phyloP scores from a whole-genome alignment of 2,329 filamentous ascomycete genomes.

The Periconia macrospinosa region DNA sequence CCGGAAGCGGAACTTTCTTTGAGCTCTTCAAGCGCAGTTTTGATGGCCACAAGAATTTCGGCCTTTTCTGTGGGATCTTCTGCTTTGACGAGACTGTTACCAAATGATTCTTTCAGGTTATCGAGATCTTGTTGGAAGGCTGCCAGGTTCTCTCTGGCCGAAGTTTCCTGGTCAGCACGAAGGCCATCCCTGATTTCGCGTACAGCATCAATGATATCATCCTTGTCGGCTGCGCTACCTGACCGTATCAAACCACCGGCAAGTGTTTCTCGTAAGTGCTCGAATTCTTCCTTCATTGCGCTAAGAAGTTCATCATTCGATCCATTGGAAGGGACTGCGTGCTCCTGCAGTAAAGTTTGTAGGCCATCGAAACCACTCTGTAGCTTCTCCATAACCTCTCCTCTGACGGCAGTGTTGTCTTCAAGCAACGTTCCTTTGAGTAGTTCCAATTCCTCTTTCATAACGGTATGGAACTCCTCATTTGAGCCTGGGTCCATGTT shows the following conservation, averaged over 20 bases:
- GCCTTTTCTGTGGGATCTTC: constrained; percentile 39
- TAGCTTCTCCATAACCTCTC: constrained; percentile 64
- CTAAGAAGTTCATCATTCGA: constrained; percentile 51
- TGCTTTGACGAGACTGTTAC: constrained; percentile 45
- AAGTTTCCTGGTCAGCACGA: constrained; percentile 44
- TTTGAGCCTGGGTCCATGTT: constrained; percentile 40
- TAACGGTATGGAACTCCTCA: constrained; percentile 64
- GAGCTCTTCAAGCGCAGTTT: constrained; percentile 42
- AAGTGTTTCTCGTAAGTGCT: constrained; percentile 61
- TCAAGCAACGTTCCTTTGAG: constrained; percentile 75
- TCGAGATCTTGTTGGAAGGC: constrained; percentile 49
- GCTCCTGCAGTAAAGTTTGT: constrained; percentile 47
- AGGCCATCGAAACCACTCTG: constrained; percentile 55
- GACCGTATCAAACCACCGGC: constrained; percentile 54
- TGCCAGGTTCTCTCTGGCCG: constrained; percentile 46
- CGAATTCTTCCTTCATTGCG: constrained; percentile 62
- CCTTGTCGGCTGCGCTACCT: constrained; percentile 53
- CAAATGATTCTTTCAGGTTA: constrained; percentile 46
- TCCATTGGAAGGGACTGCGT: constrained; percentile 19
- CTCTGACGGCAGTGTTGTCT: constrained; percentile 58
- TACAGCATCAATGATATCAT: constrained; percentile 72
- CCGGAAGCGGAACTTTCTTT: constrained; percentile 28
- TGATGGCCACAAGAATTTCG: constrained; percentile 46
- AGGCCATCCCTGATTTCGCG: constrained; percentile 51
- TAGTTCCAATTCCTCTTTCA: constrained; percentile 81